These are phyloP conservation scores for Theobroma grandiflorum DNA, from an alignment of 441 rosid genomes.

Conservation along the genomic window DNA sequence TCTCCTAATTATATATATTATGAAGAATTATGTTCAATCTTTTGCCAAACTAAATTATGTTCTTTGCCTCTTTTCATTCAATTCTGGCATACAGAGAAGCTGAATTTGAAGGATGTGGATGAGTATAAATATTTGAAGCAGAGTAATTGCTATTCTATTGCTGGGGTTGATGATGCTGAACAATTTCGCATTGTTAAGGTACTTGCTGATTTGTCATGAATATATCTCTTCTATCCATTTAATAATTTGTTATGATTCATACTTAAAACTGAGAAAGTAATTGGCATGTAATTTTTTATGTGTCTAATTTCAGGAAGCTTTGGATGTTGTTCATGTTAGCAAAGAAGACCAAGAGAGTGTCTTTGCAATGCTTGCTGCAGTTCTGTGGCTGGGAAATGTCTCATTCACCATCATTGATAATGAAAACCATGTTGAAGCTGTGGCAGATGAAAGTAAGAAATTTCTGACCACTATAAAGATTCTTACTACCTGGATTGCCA, in stretches of 20 bases:
- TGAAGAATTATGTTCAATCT: slow-evolving; percentile 9
- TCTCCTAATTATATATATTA: neutral
- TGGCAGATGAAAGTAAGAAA: slow-evolving; percentile 83
- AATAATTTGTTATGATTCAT: slow-evolving; percentile 11
- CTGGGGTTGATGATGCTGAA: slow-evolving; percentile 88
- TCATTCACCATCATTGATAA: slow-evolving; percentile 81
- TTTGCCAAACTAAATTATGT: slow-evolving; percentile 14
- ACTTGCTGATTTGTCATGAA: slow-evolving; percentile 26
- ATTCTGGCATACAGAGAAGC: slow-evolving; percentile 68
- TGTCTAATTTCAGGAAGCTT: slow-evolving; percentile 79
- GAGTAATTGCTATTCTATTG: slow-evolving; percentile 83
- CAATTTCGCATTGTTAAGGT: slow-evolving; percentile 78
- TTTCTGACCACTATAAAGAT: slow-evolving; percentile 28
- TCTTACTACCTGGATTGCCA: neutral
- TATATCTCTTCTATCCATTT: slow-evolving; percentile 17
- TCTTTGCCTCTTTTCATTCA: slow-evolving; percentile 29
- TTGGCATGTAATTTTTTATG: slow-evolving; percentile 22
- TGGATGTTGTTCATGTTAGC: slow-evolving; percentile 94
- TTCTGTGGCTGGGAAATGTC: slow-evolving; percentile 93
- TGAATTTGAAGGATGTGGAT: slow-evolving; percentile 74
- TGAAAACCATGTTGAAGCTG: slow-evolving; percentile 94
- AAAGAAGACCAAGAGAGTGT: slow-evolving; percentile 97
- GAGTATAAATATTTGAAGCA: slow-evolving; percentile 90
- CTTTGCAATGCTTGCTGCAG: slow-evolving; percentile 97
- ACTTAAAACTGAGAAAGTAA: slow-evolving; percentile 16